Conservation (phyloP, 1,284 basidiomycete species). For the Ceratobasidium theobromae region DNA sequence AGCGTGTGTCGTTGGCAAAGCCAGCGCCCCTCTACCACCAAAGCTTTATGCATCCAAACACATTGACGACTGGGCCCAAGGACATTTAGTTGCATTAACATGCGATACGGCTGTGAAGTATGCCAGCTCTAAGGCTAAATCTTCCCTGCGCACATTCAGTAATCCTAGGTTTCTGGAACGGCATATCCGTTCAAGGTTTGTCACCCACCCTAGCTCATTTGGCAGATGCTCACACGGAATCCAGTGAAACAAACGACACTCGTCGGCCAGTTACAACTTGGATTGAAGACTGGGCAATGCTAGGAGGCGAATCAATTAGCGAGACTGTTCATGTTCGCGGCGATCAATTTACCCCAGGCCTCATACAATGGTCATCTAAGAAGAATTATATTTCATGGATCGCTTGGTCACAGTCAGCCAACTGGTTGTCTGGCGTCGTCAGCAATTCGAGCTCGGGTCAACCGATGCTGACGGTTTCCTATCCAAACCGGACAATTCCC, state of each 20-base stretch:
- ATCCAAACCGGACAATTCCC: constrained; percentile 15
- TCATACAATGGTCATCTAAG: constrained; percentile 24
- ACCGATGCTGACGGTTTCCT: constrained; percentile 7
- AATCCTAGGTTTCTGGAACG: constrained; percentile 17
- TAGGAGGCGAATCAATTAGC: constrained; percentile 24
- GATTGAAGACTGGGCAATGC: constrained; percentile 27
- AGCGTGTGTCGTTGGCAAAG: constrained; percentile 3
- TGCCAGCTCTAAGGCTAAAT: constrained; percentile 13
- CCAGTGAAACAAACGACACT: constrained; percentile 20
- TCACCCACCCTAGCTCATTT: neutral
- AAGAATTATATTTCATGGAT: constrained; percentile 19
- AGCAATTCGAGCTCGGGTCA: constrained; percentile 19
- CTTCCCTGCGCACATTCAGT: constrained; percentile 1
- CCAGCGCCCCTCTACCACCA: constrained; percentile 10
- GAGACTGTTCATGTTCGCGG: constrained; percentile 17
- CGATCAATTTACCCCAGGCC: constrained; percentile 12
- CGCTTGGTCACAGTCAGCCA: constrained; percentile 25
- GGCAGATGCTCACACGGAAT: neutral
- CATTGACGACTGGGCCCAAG: constrained; percentile 25
- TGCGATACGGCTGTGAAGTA: constrained; percentile 16
- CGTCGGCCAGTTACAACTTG: constrained; percentile 21
- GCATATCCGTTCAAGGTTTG: constrained; percentile 16
- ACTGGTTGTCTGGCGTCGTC: constrained; percentile 19
- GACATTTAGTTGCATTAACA: constrained; percentile 7
- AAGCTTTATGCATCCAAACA: constrained; percentile 29